A percentile compares a stretch with the other conserved stretches of the same genome.
Evolutionary conservation across 2,329 filamentous ascomycete genomes (phyloP).

Genomic region (Fusarium musae): DNA sequence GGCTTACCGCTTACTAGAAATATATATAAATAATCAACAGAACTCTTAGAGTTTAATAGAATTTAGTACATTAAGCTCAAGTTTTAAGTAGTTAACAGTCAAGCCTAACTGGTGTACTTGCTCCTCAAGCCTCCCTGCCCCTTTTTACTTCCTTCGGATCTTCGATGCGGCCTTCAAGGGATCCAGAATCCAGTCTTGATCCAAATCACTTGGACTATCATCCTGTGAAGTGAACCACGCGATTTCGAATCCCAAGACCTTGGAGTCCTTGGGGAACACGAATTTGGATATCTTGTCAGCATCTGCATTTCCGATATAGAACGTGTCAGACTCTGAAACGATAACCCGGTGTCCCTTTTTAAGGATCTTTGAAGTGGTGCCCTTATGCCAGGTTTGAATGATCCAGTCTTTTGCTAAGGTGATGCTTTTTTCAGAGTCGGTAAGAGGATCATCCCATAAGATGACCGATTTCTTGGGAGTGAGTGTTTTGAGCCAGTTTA

Average conservation of each 20-base stretch:
- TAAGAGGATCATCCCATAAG: constrained; percentile 9
- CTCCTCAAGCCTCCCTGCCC: rapidly evolving
- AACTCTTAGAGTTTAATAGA: rapidly evolving
- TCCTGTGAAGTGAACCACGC: constrained; percentile 9
- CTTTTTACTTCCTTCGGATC: neutral
- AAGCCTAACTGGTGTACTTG: rapidly evolving
- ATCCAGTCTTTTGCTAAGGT: constrained; percentile 4
- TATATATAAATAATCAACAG: neutral
- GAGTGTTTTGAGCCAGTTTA: neutral
- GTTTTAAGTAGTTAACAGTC: too few species aligned
- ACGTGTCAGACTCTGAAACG: neutral
- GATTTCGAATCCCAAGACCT: neutral
- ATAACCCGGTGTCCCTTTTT: constrained; percentile 5
- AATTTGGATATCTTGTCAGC: neutral
- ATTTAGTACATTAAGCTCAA: neutral
- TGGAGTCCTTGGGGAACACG: neutral
- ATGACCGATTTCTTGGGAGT: neutral
- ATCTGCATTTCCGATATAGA: constrained; percentile 14
- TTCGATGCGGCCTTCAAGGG: constrained; percentile 5
- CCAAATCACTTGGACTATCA: neutral
- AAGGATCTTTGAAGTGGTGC: neutral
- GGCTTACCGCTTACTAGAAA: too few species aligned
- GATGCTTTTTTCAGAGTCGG: neutral
- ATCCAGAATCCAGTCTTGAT: constrained; percentile 1
- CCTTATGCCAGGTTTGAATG: constrained; percentile 15